Evolutionary conservation across 1,139 yeast genomes (phyloP).

Genomic region (Maudiozyma humilis): DNA sequence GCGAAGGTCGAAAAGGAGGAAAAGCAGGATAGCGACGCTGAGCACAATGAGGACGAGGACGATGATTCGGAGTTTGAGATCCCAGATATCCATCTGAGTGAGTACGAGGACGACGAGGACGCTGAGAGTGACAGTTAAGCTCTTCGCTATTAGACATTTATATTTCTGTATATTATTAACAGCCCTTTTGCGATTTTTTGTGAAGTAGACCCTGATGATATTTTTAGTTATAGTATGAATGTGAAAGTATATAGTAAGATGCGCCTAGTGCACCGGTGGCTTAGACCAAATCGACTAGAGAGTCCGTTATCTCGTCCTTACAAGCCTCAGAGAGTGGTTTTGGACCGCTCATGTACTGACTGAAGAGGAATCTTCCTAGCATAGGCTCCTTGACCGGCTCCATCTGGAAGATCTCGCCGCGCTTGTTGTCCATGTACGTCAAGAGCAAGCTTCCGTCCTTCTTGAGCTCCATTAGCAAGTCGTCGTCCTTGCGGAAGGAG

Average conservation of each 20-base stretch:
- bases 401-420: conserved; percentile 31
- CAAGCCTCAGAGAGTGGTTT: conserved; percentile 44
- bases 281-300: conserved; percentile 25
- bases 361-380: conserved; percentile 44
- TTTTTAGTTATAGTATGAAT: background rate
- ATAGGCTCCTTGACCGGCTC: conserved; percentile 47
- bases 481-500: conserved; percentile 56
- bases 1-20: conserved; percentile 3
- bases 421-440: conserved; percentile 35
- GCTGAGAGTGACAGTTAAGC: conserved; percentile 2
- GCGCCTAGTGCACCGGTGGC: background rate
- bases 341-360: conserved; percentile 52
- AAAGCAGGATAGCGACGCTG: background rate
- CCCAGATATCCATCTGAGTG: conserved; percentile 45
- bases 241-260: background rate
- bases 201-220: background rate
- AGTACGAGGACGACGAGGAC: conserved; percentile 27
- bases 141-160: background rate
- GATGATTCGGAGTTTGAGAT: conserved; percentile 47
- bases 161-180: background rate
- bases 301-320: conserved; percentile 29
- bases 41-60: conserved; percentile 5
- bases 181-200: no score
- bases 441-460: conserved; percentile 41
- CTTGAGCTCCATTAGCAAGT: conserved; percentile 43